Conservation (phyloP, 805 yeast species). For the Yamadazyma phyllophila region DNA sequence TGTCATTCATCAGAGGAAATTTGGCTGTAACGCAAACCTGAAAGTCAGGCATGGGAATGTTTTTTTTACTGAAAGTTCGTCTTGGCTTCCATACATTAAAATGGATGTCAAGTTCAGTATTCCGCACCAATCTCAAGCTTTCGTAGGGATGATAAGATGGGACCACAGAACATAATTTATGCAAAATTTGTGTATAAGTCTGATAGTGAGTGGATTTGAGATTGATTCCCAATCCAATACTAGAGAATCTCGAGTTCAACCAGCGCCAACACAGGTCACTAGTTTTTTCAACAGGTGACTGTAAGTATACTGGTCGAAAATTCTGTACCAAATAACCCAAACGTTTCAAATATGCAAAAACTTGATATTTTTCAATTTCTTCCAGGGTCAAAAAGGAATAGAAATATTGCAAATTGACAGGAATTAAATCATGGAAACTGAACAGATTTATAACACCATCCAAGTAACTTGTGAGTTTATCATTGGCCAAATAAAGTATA, state of each 20-base stretch:
- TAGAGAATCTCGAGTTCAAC: not conserved
- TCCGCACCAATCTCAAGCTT: not conserved
- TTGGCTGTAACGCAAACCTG: constrained; percentile 55
- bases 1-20: constrained; percentile 48
- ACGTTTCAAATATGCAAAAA: constrained; percentile 71
- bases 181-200: constrained; percentile 5
- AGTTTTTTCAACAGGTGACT: not conserved
- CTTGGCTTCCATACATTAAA: constrained; percentile 86
- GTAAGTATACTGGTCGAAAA: constrained; percentile 7
- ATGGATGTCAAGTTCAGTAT: constrained; percentile 30
- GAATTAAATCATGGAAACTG: constrained; percentile 21
- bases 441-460: constrained; percentile 16
- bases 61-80: constrained; percentile 63
- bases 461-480: constrained; percentile 20
- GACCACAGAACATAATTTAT: constrained; percentile 1
- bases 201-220: constrained; percentile 8
- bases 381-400: constrained; percentile 38
- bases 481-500: constrained; percentile 25
- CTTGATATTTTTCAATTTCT: constrained; percentile 46
- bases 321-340: constrained; percentile 67
- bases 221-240: constrained; percentile 3
- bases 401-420: constrained; percentile 61
- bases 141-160: constrained; percentile 4
- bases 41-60: constrained; percentile 73
- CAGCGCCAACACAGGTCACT: not conserved